Base-by-base conservation (phyloP, 148 eudicot species). In the Camellia japonica region DNA sequence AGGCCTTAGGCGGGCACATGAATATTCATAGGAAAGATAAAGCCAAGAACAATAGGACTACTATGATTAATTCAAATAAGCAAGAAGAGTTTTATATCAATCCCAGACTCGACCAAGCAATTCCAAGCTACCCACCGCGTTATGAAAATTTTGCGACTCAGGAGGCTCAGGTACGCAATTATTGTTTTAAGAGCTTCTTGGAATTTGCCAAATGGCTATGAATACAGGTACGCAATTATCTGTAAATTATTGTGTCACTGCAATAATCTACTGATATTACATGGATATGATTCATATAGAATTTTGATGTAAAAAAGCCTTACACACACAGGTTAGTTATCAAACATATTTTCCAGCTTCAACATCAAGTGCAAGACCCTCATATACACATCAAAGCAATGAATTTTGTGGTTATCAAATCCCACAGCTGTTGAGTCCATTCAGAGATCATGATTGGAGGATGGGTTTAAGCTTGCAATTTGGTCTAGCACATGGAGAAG, bases 1-100 rank as follows among this genome's bases (percentile, higher is more conserved):
- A 89, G 80, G 91, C 91, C 56, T 65, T 89, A 73, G 91, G 91
- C 46, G 89, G 91, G 16, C 91, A 89, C 54, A 89, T 89, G 86
- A 89, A 89, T 20, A 89, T 89, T 65, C 91, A 89, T 51, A 81
- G 91, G 19, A 89, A 87, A 83, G 88, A 89, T 64, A 79, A 84
- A 59, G 84, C 79, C 62, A 84, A 69, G 46, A 82, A 30, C 38
- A 30, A 2, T 6, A 11, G 20, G 62, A 49, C 20, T 16, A 61
- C 86, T 63, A 67, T 55, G 67, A 44, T 58, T 14, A 58, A 79
- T 68, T 8, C 79, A 63, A 75, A 11, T 60, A 75, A 67, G 43
- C 68, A 80, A 52, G 81, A 78, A 15, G 73, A 86, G 5, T 62
- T 81, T 47, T 49, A 70, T 38, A 15, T 49, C 15, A 46, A 2